Conservation (phyloP, 495 filamentous ascomycete species). For the Trichoderma erinaceum region DNA sequence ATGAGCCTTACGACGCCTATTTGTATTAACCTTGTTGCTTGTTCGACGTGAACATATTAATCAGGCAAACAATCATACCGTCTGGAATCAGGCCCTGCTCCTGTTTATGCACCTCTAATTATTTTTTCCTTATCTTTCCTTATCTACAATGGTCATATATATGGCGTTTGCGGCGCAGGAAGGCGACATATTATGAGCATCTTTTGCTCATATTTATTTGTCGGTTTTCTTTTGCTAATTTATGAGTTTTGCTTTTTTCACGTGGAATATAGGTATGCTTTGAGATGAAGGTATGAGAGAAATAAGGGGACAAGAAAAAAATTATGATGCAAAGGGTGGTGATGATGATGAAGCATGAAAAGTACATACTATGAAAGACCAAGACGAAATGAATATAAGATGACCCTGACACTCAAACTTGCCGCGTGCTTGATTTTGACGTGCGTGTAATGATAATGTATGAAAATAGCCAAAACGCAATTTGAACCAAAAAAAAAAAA, state of each 20-base stretch:
- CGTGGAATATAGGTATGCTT: background rate
- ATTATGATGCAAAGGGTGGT: background rate
- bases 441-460: too few relatives aligned
- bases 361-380: constrained; percentile 7
- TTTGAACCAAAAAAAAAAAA: too few relatives aligned
- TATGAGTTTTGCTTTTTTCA: background rate
- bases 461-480: too few relatives aligned
- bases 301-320: background rate
- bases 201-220: background rate
- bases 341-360: constrained; percentile 8
- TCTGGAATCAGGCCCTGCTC: background rate
- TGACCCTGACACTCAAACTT: background rate
- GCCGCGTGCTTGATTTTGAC: background rate
- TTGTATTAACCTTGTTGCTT: background rate
- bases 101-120: background rate
- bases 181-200: background rate
- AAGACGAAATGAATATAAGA: constrained; percentile 11
- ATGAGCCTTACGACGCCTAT: background rate
- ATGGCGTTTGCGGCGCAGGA: background rate
- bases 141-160: background rate
- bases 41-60: background rate
- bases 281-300: background rate
- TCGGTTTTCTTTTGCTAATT: background rate
- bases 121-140: background rate
- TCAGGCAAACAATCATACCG: background rate